These are phyloP conservation scores for Diplocarpon mali DNA, from an alignment of 2,329 filamentous ascomycete genomes.

Conservation along the genomic window DNA sequence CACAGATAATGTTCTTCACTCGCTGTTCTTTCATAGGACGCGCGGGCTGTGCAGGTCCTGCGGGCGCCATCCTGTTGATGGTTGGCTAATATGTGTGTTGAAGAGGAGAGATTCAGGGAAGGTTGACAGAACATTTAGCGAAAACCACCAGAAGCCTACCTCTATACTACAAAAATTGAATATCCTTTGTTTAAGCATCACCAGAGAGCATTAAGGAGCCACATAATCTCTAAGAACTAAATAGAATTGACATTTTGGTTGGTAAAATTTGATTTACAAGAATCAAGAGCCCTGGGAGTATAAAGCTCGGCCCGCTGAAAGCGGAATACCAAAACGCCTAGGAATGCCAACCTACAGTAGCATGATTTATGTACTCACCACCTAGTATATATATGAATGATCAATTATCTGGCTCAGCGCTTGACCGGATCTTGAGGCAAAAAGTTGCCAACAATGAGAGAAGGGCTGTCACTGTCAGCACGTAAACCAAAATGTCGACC, in stretches of 20 bases:
- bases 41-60: background rate
- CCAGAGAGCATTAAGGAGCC: too few species aligned
- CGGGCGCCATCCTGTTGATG: conserved; percentile 15
- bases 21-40: conserved; percentile 26
- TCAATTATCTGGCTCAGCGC: conserved; percentile 24
- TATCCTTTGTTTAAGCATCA: too few species aligned
- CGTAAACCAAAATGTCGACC: background rate
- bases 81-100: background rate
- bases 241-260: too few species aligned
- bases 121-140: conserved; percentile 1
- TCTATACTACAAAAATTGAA: too few species aligned
- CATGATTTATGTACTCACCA: conserved; percentile 3
- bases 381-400: conserved; percentile 16
- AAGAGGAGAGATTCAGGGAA: background rate
- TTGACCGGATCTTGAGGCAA: conserved; percentile 65
- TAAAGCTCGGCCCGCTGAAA: too few species aligned
- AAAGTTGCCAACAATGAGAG: conserved; percentile 94
- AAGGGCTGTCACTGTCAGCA: conserved; percentile 49
- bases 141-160: background rate
- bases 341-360: conserved; percentile 3
- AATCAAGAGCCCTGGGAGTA: too few species aligned
- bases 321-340: background rate
- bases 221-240: too few species aligned
- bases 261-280: too few species aligned
- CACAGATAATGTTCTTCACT: conserved; percentile 26